phyloP scores from a whole-genome alignment of 2,329 filamentous ascomycete species.

The Diplodia corticola region DNA sequence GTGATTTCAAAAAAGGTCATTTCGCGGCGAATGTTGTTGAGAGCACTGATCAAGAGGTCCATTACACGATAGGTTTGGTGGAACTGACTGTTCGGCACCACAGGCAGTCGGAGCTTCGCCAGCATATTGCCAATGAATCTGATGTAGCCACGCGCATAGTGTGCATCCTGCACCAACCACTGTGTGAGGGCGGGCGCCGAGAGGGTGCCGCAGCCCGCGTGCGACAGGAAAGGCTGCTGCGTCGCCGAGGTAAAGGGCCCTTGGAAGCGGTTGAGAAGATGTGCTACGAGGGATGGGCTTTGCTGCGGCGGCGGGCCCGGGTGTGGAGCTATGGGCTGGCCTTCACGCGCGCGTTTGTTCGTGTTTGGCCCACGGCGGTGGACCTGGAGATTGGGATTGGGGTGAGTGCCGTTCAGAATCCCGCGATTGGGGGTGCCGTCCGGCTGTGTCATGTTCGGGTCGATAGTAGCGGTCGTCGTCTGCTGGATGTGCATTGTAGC shows the following conservation, averaged over 20 bases:
- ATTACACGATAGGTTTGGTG: constrained; percentile 58
- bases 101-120: constrained; percentile 59
- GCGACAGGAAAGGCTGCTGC: constrained; percentile 64
- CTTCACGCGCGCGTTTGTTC: constrained; percentile 41
- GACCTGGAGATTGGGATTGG: constrained; percentile 51
- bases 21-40: constrained; percentile 67
- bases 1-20: constrained; percentile 68
- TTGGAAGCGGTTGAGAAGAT: constrained; percentile 55
- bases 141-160: constrained; percentile 71
- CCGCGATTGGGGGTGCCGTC: constrained; percentile 28
- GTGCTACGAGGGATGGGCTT: constrained; percentile 55
- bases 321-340: constrained; percentile 38
- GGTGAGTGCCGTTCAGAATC: constrained; percentile 49
- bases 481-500: constrained; percentile 39
- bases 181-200: constrained; percentile 57
- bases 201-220: constrained; percentile 64
- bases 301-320: constrained; percentile 28
- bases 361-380: constrained; percentile 45
- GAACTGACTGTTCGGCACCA: constrained; percentile 44
- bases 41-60: constrained; percentile 62
- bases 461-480: not conserved
- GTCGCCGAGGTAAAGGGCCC: constrained; percentile 58
- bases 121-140: constrained; percentile 66
- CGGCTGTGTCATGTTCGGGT: constrained; percentile 19
- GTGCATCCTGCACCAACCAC: constrained; percentile 72